Percentiles rank a stretch among this genome's conserved stretches.
Evolutionary conservation across 768 basidiomycete species (phyloP).

Genomic region (Lactarius vividus): DNA sequence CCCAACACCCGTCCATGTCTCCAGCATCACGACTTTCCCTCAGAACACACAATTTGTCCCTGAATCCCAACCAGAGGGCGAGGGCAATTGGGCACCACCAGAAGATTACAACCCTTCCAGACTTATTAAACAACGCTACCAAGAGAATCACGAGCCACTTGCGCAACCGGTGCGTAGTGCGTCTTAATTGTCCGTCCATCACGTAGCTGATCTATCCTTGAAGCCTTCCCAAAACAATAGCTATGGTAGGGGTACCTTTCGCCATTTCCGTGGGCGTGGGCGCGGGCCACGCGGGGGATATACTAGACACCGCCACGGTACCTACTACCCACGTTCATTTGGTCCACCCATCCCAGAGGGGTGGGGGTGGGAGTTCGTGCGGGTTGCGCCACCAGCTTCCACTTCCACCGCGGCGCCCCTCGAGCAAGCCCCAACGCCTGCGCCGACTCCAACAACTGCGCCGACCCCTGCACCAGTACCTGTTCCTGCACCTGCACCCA

Average conservation of each 20-base stretch:
- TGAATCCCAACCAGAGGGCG: neutral
- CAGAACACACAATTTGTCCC: neutral
- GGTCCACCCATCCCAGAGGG: neutral
- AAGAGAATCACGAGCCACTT: constrained; percentile 4
- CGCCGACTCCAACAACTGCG: neutral
- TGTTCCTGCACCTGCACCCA: neutral
- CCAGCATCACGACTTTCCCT: constrained; percentile 1
- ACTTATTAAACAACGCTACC: constrained; percentile 7
- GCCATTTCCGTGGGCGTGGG: constrained; percentile 5
- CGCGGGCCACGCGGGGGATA: constrained; percentile 15
- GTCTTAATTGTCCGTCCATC: neutral
- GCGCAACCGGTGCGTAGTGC: constrained; percentile 13
- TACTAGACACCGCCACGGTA: constrained; percentile 2
- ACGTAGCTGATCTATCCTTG: neutral
- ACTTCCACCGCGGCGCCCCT: neutral
- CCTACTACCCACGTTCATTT: neutral
- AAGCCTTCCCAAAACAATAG: neutral
- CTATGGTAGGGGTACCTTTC: constrained; percentile 1
- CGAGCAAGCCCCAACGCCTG: neutral
- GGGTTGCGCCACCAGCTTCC: neutral
- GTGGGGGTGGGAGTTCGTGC: neutral
- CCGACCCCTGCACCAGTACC: neutral
- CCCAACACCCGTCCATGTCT: neutral
- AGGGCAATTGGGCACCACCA: neutral
- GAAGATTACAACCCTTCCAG: neutral